A percentile compares a stretch with the other conserved stretches of the same genome.
These are phyloP conservation scores for Skeletonema tropicum DNA, from an alignment of 108 stramenopile species.

Conservation along the genomic window DNA sequence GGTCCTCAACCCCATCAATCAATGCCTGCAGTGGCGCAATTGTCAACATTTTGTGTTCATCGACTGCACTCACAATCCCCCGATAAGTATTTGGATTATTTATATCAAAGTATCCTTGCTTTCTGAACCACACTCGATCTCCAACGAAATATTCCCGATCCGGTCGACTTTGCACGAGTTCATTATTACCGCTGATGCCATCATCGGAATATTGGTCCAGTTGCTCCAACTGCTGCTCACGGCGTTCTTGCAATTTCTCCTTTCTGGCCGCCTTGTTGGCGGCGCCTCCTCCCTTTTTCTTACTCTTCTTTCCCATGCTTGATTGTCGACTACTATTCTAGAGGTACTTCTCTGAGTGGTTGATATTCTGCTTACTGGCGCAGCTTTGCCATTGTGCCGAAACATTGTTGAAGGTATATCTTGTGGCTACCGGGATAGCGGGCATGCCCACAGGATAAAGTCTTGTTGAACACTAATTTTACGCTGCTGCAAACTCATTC, in stretches of 20 bases:
- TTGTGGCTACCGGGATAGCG: too few species aligned
- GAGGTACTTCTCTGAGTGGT: too few species aligned
- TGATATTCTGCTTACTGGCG: too few species aligned
- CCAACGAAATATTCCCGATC: not conserved
- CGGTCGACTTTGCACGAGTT: not conserved
- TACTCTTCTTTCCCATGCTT: constrained; percentile 1
- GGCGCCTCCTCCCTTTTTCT: not conserved
- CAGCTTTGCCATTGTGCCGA: too few species aligned
- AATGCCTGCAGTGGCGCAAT: not conserved
- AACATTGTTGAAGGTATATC: too few species aligned
- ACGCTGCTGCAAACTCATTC: too few species aligned
- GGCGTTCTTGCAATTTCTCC: not conserved
- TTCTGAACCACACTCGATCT: not conserved
- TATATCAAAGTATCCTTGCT: not conserved
- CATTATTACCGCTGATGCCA: not conserved
- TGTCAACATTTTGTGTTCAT: not conserved
- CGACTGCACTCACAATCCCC: not conserved
- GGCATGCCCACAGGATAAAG: too few species aligned
- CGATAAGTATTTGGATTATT: not conserved
- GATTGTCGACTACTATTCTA: too few species aligned
- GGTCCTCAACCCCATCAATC: not conserved
- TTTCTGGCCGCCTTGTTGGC: not conserved
- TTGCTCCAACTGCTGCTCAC: not conserved
- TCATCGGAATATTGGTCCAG: not conserved
- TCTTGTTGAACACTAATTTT: too few species aligned